These are phyloP conservation scores for Catenaria anguillulae DNA, from an alignment of 371 early-diverging fungal genomes.

Conservation along the genomic window DNA sequence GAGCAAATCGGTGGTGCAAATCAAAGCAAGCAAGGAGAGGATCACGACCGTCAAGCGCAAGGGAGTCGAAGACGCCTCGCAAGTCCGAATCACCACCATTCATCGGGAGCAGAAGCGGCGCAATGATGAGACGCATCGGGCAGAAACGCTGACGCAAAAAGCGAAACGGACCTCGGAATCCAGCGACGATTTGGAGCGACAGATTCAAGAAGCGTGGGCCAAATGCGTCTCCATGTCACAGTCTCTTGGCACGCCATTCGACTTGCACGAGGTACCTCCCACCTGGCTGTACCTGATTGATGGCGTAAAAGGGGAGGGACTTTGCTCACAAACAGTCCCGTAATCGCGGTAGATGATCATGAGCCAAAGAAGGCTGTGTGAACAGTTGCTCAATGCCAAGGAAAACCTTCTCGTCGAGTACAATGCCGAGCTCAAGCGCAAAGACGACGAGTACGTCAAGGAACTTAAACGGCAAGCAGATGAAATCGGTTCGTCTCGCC, in stretches of 20 bases:
- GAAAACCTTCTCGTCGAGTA: constrained; percentile 24
- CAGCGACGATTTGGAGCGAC: background rate
- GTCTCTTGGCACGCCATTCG: background rate
- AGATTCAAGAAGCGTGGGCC: background rate
- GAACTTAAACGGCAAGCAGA: constrained; percentile 37
- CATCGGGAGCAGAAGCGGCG: background rate
- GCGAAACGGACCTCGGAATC: background rate
- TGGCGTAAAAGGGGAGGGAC: too few species aligned
- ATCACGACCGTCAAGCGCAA: background rate
- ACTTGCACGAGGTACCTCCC: background rate
- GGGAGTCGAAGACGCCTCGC: background rate
- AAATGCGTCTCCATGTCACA: background rate
- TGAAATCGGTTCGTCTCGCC: constrained; percentile 29
- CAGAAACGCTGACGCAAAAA: background rate
- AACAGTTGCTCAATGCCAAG: background rate
- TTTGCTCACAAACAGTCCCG: too few species aligned
- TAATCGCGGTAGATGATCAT: constrained; percentile 6
- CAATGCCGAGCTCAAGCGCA: constrained; percentile 25
- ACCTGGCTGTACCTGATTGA: too few species aligned
- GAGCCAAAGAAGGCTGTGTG: background rate
- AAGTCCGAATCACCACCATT: background rate
- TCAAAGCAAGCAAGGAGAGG: background rate
- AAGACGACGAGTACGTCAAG: constrained; percentile 37
- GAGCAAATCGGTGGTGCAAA: background rate
- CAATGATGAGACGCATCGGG: background rate